A percentile compares a stretch with the other conserved stretches of the same genome.
Evolutionary conservation across 2,329 filamentous ascomycete genomes (phyloP).

Genomic region (Albifimbria verrucaria): DNA sequence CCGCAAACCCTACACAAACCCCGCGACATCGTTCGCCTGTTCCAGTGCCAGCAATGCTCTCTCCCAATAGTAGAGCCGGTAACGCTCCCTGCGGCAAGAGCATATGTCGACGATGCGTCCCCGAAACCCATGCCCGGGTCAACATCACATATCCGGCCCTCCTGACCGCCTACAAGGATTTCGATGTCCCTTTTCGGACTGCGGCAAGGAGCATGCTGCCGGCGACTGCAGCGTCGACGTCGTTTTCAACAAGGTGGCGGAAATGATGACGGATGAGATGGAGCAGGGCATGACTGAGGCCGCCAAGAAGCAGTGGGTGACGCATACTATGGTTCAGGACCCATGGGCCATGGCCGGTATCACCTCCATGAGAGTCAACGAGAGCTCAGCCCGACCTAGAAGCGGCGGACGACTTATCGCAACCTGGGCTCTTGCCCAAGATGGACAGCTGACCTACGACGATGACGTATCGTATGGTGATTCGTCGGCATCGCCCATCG

Average conservation of each 20-base stretch:
- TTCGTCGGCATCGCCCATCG: constrained; percentile 17
- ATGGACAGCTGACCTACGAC: constrained; percentile 55
- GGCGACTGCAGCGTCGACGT: constrained; percentile 78
- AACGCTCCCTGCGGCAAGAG: constrained; percentile 80
- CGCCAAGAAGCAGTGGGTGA: constrained; percentile 23
- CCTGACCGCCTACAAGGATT: constrained; percentile 66
- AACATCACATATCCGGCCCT: constrained; percentile 76
- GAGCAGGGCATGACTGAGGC: constrained; percentile 32
- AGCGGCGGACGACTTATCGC: constrained; percentile 60
- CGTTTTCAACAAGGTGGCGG: constrained; percentile 67
- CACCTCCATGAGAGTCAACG: constrained; percentile 33
- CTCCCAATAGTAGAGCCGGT: constrained; percentile 64
- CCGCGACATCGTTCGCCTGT: constrained; percentile 54
- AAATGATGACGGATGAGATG: constrained; percentile 55
- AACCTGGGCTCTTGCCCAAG: constrained; percentile 62
- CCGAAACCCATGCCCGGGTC: constrained; percentile 58
- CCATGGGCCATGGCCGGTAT: constrained; percentile 38
- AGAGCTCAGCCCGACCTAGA: constrained; percentile 31
- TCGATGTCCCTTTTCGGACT: constrained; percentile 67
- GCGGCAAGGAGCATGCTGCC: constrained; percentile 67
- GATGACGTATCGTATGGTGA: constrained; percentile 51
- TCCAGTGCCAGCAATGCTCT: constrained; percentile 77
- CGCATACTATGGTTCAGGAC: constrained; percentile 33
- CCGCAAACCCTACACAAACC: constrained; percentile 12
- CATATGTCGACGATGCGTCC: constrained; percentile 73